These are phyloP conservation scores for Myxozyma neotropica DNA, from an alignment of 805 yeast species.

Conservation along the genomic window DNA sequence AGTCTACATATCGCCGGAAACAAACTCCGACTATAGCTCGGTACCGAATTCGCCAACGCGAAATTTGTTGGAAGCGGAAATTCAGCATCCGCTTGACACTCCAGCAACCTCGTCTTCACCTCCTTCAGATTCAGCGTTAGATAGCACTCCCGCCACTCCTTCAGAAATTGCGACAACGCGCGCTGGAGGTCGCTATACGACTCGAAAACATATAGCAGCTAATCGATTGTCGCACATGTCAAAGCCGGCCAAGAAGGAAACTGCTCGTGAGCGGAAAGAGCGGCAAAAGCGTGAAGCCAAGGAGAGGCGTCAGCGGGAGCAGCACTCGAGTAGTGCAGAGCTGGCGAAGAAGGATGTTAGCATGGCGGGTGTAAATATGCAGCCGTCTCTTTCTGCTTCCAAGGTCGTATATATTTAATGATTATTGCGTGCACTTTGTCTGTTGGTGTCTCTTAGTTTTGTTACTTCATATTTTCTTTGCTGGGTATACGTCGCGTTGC, in stretches of 20 bases:
- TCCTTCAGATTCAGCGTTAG: constrained; percentile 2
- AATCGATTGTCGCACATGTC: constrained; percentile 1
- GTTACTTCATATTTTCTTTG: not conserved
- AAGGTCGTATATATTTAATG: constrained; percentile 22
- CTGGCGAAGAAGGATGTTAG: not conserved
- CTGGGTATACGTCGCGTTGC: not conserved
- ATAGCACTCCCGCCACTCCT: not conserved
- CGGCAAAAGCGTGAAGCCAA: constrained; percentile 33
- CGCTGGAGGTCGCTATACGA: not conserved
- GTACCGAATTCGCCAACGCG: not conserved
- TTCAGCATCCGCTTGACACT: too few species aligned
- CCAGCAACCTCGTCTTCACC: not conserved
- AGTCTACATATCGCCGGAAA: not conserved
- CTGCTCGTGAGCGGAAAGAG: constrained; percentile 33
- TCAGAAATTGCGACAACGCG: not conserved
- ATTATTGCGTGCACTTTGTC: not conserved
- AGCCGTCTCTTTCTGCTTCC: constrained; percentile 1
- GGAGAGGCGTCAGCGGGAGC: constrained; percentile 16
- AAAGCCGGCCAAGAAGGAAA: constrained; percentile 18
- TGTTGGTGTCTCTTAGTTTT: not conserved
- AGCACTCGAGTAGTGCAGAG: not conserved
- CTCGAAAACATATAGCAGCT: not conserved
- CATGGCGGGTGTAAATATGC: not conserved
- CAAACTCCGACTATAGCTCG: not conserved
- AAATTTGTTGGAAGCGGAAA: not conserved